phyloP scores from a whole-genome alignment of 805 yeast species.

The Candida arabinofermentans region DNA sequence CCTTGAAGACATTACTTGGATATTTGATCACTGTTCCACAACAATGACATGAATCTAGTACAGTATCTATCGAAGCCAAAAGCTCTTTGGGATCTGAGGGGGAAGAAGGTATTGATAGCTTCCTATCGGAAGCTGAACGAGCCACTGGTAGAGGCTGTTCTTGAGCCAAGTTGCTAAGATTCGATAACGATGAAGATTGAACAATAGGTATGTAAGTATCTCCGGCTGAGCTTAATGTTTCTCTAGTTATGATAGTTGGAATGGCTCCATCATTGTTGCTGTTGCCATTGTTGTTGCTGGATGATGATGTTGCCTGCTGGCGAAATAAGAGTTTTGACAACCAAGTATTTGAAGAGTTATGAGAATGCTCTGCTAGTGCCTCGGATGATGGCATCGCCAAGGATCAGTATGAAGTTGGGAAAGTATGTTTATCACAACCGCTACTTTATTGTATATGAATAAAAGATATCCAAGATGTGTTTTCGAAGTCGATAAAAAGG shows the following conservation, averaged over 20 bases:
- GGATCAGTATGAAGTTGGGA: not conserved
- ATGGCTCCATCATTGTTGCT: too few species aligned
- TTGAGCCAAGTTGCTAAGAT: not conserved
- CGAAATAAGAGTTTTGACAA: not conserved
- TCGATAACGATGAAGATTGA: not conserved
- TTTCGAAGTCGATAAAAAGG: too few species aligned
- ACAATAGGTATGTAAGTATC: not conserved
- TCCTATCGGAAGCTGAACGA: not conserved
- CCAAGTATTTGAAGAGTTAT: not conserved
- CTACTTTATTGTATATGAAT: not conserved
- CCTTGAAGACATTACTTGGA: slow-evolving; percentile 35
- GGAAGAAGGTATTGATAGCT: not conserved
- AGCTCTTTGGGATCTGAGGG: not conserved
- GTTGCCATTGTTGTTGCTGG: too few species aligned
- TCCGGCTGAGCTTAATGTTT: not conserved
- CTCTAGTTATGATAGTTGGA: not conserved
- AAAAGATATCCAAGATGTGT: too few species aligned
- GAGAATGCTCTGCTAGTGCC: not conserved
- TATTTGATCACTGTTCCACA: slow-evolving; percentile 43
- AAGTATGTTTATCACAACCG: not conserved
- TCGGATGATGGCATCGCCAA: not conserved
- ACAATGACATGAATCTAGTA: slow-evolving; percentile 37
- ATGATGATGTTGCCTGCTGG: not conserved
- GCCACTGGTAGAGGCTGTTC: not conserved
- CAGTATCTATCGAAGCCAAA: not conserved